These are phyloP conservation scores for Leccinum disarticulatum DNA, from an alignment of 768 basidiomycete species.

Conservation along the genomic window DNA sequence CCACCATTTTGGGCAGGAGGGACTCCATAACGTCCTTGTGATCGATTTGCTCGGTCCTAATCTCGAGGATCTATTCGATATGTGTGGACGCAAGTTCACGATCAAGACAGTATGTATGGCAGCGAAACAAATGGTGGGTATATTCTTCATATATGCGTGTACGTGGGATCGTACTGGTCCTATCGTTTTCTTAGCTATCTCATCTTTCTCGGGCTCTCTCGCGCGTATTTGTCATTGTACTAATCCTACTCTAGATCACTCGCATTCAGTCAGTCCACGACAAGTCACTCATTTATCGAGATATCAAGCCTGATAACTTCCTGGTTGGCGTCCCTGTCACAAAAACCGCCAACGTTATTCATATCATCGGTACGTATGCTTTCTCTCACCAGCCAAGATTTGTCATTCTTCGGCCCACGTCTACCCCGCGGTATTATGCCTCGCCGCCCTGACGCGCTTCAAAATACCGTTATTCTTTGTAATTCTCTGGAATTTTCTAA, in stretches of 20 bases:
- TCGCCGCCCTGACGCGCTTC: background rate
- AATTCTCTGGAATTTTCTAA: conserved; percentile 3
- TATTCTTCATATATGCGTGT: conserved; percentile 4
- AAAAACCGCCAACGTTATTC: conserved; percentile 84
- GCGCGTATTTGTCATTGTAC: background rate
- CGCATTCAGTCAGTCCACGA: conserved; percentile 98
- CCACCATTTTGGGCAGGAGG: conserved; percentile 98
- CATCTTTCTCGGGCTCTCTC: conserved; percentile 3
- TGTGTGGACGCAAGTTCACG: conserved; percentile 97
- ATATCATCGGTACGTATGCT: conserved; percentile 72
- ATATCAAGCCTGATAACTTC: conserved; percentile 99
- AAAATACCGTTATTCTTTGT: background rate
- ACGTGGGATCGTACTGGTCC: background rate
- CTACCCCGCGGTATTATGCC: conserved; percentile 3
- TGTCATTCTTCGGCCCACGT: conserved; percentile 6
- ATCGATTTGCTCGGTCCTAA: conserved; percentile 97
- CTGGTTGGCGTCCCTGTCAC: conserved; percentile 91
- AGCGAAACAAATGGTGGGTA: conserved; percentile 94
- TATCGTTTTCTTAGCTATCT: conserved; percentile 2
- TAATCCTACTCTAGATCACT: conserved; percentile 63
- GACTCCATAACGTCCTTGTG: conserved; percentile 92
- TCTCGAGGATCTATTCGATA: conserved; percentile 96
- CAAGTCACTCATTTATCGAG: conserved; percentile 97
- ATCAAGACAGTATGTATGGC: conserved; percentile 99
- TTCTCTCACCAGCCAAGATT: conserved; percentile 7